Evolutionary conservation across 306 rosid genomes (phyloP).

Genomic region (Vicia faba): DNA sequence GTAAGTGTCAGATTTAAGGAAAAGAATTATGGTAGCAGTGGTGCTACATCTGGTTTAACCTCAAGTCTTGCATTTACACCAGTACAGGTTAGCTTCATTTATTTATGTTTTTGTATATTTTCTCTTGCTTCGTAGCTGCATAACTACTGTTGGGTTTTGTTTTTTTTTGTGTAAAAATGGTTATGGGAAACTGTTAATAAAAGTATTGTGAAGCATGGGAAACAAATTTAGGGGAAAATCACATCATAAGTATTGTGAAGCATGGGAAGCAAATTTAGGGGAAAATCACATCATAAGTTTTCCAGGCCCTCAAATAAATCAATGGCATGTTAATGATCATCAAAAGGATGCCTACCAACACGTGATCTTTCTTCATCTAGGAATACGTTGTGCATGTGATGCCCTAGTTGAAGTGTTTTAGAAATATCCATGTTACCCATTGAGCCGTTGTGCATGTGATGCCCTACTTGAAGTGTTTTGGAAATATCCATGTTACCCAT

Average conservation of each 20-base stretch:
- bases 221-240: slow-evolving; percentile 2
- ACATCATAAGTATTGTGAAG: not conserved
- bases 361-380: not conserved
- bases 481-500: not conserved
- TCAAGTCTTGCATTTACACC: slow-evolving; percentile 96
- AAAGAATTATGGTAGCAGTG: slow-evolving; percentile 81
- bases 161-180: not conserved
- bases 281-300: not conserved
- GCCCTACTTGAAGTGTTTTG: not conserved
- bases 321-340: slow-evolving; percentile 5
- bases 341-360: not conserved
- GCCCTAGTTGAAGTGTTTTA: not conserved
- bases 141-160: not conserved
- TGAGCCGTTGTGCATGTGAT: not conserved
- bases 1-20: slow-evolving; percentile 78
- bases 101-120: slow-evolving; percentile 6
- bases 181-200: slow-evolving; percentile 13
- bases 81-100: slow-evolving; percentile 69
- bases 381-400: not conserved
- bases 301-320: not conserved
- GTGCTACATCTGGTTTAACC: slow-evolving; percentile 90
- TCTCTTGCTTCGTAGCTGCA: slow-evolving; percentile 19
- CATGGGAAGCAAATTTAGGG: not conserved
- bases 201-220: not conserved
- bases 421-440: not conserved